Evolutionary conservation across 2,329 filamentous ascomycete genomes (phyloP).

Genomic region (Fusarium chaquense): DNA sequence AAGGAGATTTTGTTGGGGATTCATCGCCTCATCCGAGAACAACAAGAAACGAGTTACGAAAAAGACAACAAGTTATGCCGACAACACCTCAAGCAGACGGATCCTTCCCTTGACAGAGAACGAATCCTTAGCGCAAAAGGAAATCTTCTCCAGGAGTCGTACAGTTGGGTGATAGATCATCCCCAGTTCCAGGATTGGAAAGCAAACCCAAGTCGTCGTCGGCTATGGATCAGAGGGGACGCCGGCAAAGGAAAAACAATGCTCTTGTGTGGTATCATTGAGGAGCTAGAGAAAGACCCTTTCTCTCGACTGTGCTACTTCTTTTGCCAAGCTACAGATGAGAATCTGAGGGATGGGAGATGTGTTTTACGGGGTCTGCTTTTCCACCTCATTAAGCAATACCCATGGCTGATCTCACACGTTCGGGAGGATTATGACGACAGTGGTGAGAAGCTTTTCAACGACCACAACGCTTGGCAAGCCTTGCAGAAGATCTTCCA

Average conservation of each 20-base stretch:
- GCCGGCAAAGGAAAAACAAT: background rate
- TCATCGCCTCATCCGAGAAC: background rate
- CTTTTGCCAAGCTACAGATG: background rate
- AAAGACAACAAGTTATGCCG: background rate
- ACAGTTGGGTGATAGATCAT: background rate
- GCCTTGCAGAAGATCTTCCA: background rate
- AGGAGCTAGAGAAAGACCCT: background rate
- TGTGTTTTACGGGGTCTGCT: background rate
- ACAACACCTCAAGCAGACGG: fast-evolving
- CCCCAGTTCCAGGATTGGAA: background rate
- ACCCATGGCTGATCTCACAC: background rate
- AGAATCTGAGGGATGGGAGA: background rate
- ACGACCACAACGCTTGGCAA: background rate
- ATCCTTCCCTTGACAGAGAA: background rate
- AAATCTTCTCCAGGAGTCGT: fast-evolving
- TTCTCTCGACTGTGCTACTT: background rate
- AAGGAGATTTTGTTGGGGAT: background rate
- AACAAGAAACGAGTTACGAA: background rate
- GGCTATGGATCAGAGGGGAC: background rate
- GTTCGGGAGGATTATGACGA: background rate
- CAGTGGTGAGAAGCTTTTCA: background rate
- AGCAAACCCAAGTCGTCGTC: fast-evolving
- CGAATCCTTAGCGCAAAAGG: background rate
- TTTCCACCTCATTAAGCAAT: fast-evolving
- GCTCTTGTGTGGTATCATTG: background rate